Base-by-base conservation (phyloP, 257 asterid species). In the Rehmannia glutinosa region DNA sequence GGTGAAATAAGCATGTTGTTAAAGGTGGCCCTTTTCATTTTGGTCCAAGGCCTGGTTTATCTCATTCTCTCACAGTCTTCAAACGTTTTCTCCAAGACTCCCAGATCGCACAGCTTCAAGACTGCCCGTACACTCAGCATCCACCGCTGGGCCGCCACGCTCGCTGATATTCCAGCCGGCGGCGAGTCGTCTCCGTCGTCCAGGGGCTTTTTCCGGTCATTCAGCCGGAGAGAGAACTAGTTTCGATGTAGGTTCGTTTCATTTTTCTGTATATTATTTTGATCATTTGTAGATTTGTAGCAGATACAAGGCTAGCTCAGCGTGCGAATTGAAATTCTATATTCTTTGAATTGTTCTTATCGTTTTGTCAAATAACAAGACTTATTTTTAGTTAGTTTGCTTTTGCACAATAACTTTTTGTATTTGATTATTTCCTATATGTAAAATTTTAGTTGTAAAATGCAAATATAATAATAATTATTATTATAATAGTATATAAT, bases 1-100 rank as follows among this genome's bases (percentile, higher is more conserved):
- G 68, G 19, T 3, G 80, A 62, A 59, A 53, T 24, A 0, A 68
- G 78, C 50, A 64, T 77, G 78, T 12, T 85, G 20, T 3, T 83
- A 64, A 89, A 89, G 81, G 80, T 89, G 45, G 78, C 41, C 0
- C 30, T 89, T 6, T 87, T 89, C 83, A 11, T 80, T 30, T 6
- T 87, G 2, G 93, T 89, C 13, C 97, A 89, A 72, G 86, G 58
- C 23, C 80, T 89, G 6, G 91, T 89, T 10, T 89, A 84, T 64
- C 39, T 83, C 5, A 87, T 89, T 39, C 76, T 87, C 2, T 78
- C 96, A 3, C 72, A 84, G 2, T 89, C 96, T 32, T 87, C 96
- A 17, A 78, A 67, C 39, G 74, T 87, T 28, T 89, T 89, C 75
- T 84, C 96, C 15, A 80, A 81, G 54, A 69, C 81, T 0, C 75